Conservation (phyloP, 441 rosid species). For the Brassica balearica region DNA sequence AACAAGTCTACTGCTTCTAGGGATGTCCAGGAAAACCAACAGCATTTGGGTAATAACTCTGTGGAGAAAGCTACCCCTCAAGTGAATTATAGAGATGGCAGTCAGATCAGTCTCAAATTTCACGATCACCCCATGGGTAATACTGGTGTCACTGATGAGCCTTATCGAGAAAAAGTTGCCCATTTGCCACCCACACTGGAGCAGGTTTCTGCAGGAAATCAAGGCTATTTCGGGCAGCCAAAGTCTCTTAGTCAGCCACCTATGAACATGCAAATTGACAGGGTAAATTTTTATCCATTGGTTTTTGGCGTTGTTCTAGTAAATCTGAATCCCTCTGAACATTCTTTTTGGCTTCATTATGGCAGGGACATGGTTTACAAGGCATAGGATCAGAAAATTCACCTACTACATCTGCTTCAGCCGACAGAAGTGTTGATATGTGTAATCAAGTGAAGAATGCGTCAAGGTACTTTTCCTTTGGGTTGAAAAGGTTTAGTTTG, state of each 20-base stretch:
- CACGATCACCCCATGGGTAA: constrained; percentile 92
- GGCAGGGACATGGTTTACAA: constrained; percentile 51
- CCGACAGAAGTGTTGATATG: constrained; percentile 48
- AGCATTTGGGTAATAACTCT: constrained; percentile 38
- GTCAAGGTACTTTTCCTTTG: constrained; percentile 57
- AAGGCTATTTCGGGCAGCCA: constrained; percentile 51
- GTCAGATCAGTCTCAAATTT: constrained; percentile 64
- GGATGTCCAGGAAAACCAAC: constrained; percentile 53
- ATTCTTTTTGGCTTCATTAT: constrained; percentile 28
- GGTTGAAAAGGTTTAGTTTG: constrained; percentile 17
- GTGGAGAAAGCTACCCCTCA: constrained; percentile 30
- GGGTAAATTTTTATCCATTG: constrained; percentile 48
- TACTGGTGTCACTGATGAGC: constrained; percentile 58
- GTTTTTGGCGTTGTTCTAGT: not conserved
- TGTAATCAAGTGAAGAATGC: constrained; percentile 46
- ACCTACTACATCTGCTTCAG: constrained; percentile 49
- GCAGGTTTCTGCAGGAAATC: constrained; percentile 56
- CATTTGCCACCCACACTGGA: constrained; percentile 46
- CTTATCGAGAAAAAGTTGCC: constrained; percentile 48
- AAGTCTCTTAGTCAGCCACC: constrained; percentile 50
- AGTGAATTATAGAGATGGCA: constrained; percentile 33
- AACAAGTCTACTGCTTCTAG: constrained; percentile 46
- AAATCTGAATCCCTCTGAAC: constrained; percentile 27
- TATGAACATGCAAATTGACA: constrained; percentile 52
- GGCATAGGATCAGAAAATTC: constrained; percentile 50